A percentile compares a stretch with the other conserved stretches of the same genome.
Conservation (phyloP, 345 rosid species). For the Cochlearia excelsa region DNA sequence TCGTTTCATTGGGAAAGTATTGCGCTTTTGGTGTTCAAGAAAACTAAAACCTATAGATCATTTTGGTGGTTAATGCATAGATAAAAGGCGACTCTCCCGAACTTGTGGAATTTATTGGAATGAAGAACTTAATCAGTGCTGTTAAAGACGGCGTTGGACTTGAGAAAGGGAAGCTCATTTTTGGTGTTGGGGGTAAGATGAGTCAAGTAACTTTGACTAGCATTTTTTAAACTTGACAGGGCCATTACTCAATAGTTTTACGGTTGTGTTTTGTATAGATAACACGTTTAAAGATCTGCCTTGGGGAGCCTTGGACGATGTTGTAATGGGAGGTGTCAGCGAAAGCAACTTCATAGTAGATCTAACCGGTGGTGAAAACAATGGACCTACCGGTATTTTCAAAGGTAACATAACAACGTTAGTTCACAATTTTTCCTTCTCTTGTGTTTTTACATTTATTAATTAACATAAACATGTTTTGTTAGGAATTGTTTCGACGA, state of each 20-base stretch:
- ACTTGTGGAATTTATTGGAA: conserved; percentile 78
- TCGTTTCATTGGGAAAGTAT: neutral
- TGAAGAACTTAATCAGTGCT: conserved; percentile 84
- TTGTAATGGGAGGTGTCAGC: conserved; percentile 97
- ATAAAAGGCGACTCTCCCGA: conserved; percentile 97
- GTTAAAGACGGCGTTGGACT: conserved; percentile 67
- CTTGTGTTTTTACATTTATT: neutral
- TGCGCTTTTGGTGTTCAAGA: neutral
- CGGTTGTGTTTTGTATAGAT: conserved; percentile 41
- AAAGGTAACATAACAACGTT: conserved; percentile 41
- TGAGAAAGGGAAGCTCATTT: conserved; percentile 66
- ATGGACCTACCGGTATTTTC: conserved; percentile 69
- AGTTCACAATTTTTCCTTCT: neutral
- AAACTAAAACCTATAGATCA: conserved; percentile 5
- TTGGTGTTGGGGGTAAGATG: conserved; percentile 66
- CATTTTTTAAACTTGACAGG: neutral
- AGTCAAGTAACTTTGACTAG: conserved; percentile 10
- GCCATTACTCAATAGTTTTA: neutral
- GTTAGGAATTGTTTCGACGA: conserved; percentile 82
- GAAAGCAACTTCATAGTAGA: conserved; percentile 69
- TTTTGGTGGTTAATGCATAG: conserved; percentile 42
- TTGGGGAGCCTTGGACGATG: conserved; percentile 98
- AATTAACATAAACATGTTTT: conserved; percentile 8
- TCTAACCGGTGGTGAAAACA: conserved; percentile 67
- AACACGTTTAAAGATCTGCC: conserved; percentile 64